These are phyloP conservation scores for Fagopyrum esculentum DNA, from an alignment of 148 eudicot species.

Conservation along the genomic window DNA sequence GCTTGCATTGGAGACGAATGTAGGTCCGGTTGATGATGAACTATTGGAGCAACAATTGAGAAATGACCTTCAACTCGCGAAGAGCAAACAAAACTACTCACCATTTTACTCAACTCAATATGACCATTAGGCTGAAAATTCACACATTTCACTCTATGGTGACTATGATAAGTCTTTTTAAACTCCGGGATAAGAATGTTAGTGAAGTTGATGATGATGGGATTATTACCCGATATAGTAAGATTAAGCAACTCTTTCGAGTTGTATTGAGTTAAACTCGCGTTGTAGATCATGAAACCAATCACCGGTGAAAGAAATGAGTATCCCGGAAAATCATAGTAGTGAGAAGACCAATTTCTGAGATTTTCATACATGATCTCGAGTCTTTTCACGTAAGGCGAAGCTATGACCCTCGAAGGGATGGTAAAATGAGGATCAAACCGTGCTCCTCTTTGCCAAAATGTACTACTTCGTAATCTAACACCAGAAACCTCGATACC, in stretches of 20 bases:
- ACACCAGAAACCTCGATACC: constrained; percentile 43
- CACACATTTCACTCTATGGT: constrained; percentile 33
- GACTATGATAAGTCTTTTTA: constrained; percentile 1
- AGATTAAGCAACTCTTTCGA: constrained; percentile 21
- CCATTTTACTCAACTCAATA: constrained; percentile 38
- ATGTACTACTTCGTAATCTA: constrained; percentile 33
- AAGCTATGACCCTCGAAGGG: constrained; percentile 38
- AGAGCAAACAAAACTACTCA: constrained; percentile 28
- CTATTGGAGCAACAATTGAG: constrained; percentile 35
- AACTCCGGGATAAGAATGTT: constrained; percentile 6
- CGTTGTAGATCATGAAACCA: constrained; percentile 46
- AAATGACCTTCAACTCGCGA: constrained; percentile 47
- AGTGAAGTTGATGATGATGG: constrained; percentile 43
- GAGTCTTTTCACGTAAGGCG: constrained; percentile 43
- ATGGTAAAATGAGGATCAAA: constrained; percentile 32
- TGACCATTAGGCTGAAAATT: constrained; percentile 36
- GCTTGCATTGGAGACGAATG: not conserved
- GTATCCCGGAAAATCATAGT: constrained; percentile 46
- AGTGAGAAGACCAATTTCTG: constrained; percentile 58
- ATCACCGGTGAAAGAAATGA: constrained; percentile 42
- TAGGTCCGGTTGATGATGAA: not conserved
- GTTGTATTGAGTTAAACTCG: constrained; percentile 13
- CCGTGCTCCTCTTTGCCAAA: constrained; percentile 44
- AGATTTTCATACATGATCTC: constrained; percentile 52
- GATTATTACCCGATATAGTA: constrained; percentile 13